Base-by-base conservation (phyloP, 768 basidiomycete species). In the Pleurotus citrinopileatus region DNA sequence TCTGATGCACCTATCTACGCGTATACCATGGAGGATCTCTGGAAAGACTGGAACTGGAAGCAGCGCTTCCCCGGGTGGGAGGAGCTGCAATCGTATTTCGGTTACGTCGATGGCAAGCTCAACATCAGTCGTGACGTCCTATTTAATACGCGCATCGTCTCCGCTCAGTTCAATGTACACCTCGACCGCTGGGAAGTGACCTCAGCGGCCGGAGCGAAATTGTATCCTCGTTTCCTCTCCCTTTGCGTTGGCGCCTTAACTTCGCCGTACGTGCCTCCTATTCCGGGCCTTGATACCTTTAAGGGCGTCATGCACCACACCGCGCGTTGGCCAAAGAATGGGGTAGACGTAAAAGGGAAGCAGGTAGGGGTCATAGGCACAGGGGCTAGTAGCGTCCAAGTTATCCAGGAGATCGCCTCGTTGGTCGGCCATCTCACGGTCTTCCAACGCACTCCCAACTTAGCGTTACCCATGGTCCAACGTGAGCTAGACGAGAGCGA, bases 381-480 rank as follows among this genome's bases (percentile, higher is more conserved):
- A 0, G 64, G 66, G 0, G 64, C 64, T 6, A 63, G 60, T 25
- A 63, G 63, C n/a, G 66, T 67, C 10, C 65, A 67, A 27, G 45
- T 66, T 6, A 59, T 65, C 22, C 63, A 67, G 42, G 61, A 59
- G 42, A 53, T 53, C 9, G 65, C 61, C 2, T 57, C 60, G 5
- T 23, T 59, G 9, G 63, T 59, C 1, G 29, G 51, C 1, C 60
- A 64, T 42, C 59, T 67, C 25, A 64, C 63, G 6, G 62, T 66
- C 17, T 67, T 67, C 59, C 66, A 67, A 43, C 65, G 66, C 7
- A 40, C 66, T 71, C 27, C 81, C 83, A 51, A 82, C 75, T 3
- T 75, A 45, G 52, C 78, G 71, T 26, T 70, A 59, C 0, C 81
- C 85, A 61, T 78, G 86, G 6, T 75, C 69, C 19, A 92, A 66